Conservation (phyloP, 768 basidiomycete species). For the Cubamyces sp. region DNA sequence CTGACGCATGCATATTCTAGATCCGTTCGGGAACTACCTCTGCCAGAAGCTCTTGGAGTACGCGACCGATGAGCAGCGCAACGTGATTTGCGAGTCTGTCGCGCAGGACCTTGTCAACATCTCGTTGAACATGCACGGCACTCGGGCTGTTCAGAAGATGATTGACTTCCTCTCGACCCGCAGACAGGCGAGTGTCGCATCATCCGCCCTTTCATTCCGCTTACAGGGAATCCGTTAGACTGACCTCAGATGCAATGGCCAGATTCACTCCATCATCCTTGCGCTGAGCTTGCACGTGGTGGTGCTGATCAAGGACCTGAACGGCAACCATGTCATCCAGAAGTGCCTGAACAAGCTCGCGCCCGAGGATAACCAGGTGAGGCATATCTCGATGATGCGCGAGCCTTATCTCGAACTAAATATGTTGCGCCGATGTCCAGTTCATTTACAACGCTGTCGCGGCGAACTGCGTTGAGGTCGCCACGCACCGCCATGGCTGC, state of each 20-base stretch:
- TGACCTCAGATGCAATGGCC: constrained; percentile 81
- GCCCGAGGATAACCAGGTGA: constrained; percentile 96
- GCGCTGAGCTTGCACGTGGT: constrained; percentile 98
- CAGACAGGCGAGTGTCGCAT: constrained; percentile 73
- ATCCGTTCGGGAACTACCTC: constrained; percentile 99
- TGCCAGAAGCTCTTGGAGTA: constrained; percentile 98
- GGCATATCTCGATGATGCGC: constrained; percentile 11
- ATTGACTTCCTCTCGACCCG: constrained; percentile 97
- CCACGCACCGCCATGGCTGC: constrained; percentile 96
- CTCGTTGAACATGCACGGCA: constrained; percentile 99
- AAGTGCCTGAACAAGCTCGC: constrained; percentile 98
- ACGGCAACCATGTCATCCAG: constrained; percentile 97
- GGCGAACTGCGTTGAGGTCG: constrained; percentile 98
- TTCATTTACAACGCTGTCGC: constrained; percentile 99
- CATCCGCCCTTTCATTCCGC: constrained; percentile 45
- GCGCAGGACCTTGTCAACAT: constrained; percentile 97
- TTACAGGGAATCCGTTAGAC: constrained; percentile 63
- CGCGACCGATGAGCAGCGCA: constrained; percentile 96
- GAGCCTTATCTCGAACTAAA: neutral
- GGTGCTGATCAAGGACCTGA: constrained; percentile 97
- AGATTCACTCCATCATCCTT: constrained; percentile 96
- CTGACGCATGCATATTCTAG: constrained; percentile 42
- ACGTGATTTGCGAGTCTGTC: constrained; percentile 95
- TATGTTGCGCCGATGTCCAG: constrained; percentile 40
- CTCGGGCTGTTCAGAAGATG: constrained; percentile 99